Evolutionary conservation across 2,329 filamentous ascomycete genomes (phyloP).

Genomic region (Fusarium torreyae): DNA sequence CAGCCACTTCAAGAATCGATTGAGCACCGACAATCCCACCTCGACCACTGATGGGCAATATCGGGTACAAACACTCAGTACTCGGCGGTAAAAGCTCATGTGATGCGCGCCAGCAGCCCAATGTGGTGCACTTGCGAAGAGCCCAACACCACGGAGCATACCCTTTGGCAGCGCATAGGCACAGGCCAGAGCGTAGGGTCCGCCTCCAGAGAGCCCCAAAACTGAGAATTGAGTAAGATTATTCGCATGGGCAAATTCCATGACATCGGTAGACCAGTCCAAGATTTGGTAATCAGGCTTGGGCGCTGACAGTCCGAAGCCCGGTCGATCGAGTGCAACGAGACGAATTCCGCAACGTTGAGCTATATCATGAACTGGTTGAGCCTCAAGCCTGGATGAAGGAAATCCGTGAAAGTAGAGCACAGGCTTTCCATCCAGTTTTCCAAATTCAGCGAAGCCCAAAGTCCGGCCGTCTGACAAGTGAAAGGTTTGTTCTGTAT

Average conservation of each 20-base stretch:
- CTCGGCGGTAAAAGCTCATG: conserved; percentile 47
- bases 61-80: conserved; percentile 36
- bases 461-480: conserved; percentile 59
- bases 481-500: conserved; percentile 48
- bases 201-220: conserved; percentile 56
- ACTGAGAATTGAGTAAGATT: conserved; percentile 51
- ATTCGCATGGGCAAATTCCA: conserved; percentile 49
- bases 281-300: conserved; percentile 52
- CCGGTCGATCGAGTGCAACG: conserved; percentile 60
- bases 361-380: conserved; percentile 47
- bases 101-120: conserved; percentile 54
- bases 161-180: conserved; percentile 49
- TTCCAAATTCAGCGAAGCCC: conserved; percentile 59
- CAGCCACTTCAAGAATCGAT: conserved; percentile 21
- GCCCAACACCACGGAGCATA: conserved; percentile 54
- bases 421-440: conserved; percentile 50
- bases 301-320: conserved; percentile 59
- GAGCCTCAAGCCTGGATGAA: conserved; percentile 57
- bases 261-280: conserved; percentile 56
- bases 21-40: conserved; percentile 17
- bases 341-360: conserved; percentile 51
- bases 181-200: conserved; percentile 56
- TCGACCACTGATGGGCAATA: conserved; percentile 47
- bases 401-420: conserved; percentile 63
- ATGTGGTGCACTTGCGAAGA: conserved; percentile 55